Percentiles rank a stretch among this genome's conserved stretches.
Conservation (phyloP, 768 basidiomycete species). For the Podaxis sp. region DNA sequence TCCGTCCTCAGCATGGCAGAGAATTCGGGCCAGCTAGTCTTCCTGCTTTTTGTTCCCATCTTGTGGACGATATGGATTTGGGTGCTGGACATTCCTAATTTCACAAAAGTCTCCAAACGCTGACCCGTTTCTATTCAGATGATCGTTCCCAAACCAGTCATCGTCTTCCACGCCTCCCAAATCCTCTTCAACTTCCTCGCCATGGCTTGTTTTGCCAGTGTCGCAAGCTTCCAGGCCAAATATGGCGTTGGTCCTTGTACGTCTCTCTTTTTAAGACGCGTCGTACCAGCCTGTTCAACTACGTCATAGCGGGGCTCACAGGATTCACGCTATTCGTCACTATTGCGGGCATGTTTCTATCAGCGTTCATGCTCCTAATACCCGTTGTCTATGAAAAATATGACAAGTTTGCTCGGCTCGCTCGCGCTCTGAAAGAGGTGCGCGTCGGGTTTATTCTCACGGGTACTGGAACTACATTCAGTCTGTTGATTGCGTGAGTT, state of each 20-base stretch:
- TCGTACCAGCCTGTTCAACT: constrained; percentile 18
- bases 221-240: constrained; percentile 85
- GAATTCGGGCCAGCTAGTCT: constrained; percentile 48
- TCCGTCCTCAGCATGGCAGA: constrained; percentile 35
- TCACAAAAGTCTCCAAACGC: constrained; percentile 17
- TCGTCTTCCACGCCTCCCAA: constrained; percentile 75
- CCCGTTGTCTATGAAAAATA: constrained; percentile 86
- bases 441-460: constrained; percentile 85
- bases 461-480: constrained; percentile 61
- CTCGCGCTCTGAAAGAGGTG: constrained; percentile 78
- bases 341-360: constrained; percentile 68
- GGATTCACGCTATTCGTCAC: constrained; percentile 86
- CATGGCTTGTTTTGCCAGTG: constrained; percentile 88
- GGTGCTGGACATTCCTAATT: constrained; percentile 38
- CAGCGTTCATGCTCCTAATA: constrained; percentile 70
- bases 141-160: constrained; percentile 84
- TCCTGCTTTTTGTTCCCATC: constrained; percentile 66
- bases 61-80: constrained; percentile 69
- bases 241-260: constrained; percentile 84
- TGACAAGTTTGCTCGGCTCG: constrained; percentile 75
- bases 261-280: constrained; percentile 31
- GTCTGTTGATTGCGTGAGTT: constrained; percentile 77
- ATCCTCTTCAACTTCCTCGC: constrained; percentile 92
- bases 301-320: constrained; percentile 70
- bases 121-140: constrained; percentile 47